Evolutionary conservation across 495 filamentous ascomycete genomes (phyloP), one percentile per base, ranked within the genome.

Genomic region (Lepidopterella palustris): DNA sequence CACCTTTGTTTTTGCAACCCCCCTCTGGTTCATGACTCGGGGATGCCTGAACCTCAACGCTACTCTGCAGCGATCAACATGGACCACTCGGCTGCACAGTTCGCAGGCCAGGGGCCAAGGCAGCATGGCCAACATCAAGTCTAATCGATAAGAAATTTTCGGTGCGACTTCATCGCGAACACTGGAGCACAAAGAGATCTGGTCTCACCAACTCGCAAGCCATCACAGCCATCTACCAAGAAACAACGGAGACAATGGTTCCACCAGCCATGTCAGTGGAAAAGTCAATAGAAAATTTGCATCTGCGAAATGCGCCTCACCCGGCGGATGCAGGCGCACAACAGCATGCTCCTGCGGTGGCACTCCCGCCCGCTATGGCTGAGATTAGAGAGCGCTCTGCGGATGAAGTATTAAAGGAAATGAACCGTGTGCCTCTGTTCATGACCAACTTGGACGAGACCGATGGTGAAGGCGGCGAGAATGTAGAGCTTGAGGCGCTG

Each of bases 361-460:
- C 61, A 25, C 71, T 88, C 21, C 84, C 88, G 10, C 85, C 87
- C 0, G 75, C 69, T 23, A 78, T 86, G 75, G 82, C 82, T 3
- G 77, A 81, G 39, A 73, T 82, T 27, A 72, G 76, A 20, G 79
- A 80, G 59, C 81, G 88, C 70, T 82, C 85, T 2, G 77, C 82
- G 0, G 85, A 89, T 35, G 87, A 95, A 61, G 76, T 93, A 11
- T 70, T 87, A 23, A 77, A 79, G 24, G 85, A 90, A 63, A 77
- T 96, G 72, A 91, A 90, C 69, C 82, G 84, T 65, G 84, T 83
- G 11, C 93, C 95, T 5, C 78, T 98, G 27, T 98, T 98, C 77
- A 98, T 98, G 93, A 97, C 89, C 5, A 81, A 86, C 61, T 81
- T 97, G 10, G 87, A 90, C 61, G 86, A 92, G 60, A 78, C 80